Evolutionary conservation across 2,329 filamentous ascomycete species (phyloP), one percentile per base, ranked within the genome.

Genomic region (Ambrosiella beaveri): DNA sequence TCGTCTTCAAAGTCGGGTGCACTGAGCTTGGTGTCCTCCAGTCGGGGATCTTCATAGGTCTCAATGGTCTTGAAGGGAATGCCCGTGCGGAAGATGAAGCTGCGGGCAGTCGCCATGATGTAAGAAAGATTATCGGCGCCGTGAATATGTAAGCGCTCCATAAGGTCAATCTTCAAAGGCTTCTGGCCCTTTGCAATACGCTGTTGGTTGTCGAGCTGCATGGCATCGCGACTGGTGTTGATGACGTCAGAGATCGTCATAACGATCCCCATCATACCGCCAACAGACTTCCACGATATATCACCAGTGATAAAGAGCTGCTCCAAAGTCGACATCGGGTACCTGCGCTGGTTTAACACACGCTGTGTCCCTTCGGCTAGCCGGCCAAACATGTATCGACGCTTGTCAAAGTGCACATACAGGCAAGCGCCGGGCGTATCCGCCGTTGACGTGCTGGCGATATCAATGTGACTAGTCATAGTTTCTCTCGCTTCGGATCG

Each of bases 331-430:
- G 74, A 69, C 63, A 94, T 65, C 39, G 76, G 73, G 8, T 84
- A 67, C 58, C 82, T 85, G 62, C 84, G 79, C 69, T 90, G 82
- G 41, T 77, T 75, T 66, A 85, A 75, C 53, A 83, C 81, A 59
- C 93, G 79, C 72, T 97, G 93, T 0, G 85, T 85, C 13, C 91
- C 93, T 70, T 98, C 93, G 8, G 82, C 73, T 13, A 91, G 69
- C 65, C 85, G 84, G 17, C 93, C 93, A 65, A 98, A 85, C 13
- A 96, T 64, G 69, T 98, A 98, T 59, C 87, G 79, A 64, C 85
- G 84, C 65, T 82, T 79, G 64, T 91, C 86, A 66, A 89, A 90
- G 67, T 91, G 83, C 6, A 98, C 74, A 41, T 88, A 68, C 38
- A 97, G 69, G 54, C 80, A 79, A 1, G 88, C 87, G 57, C 91